Percentiles rank a stretch among this genome's conserved stretches.
phyloP scores from a whole-genome alignment of 176 grass and related monocot genomes.

The Dactylis glomerata region DNA sequence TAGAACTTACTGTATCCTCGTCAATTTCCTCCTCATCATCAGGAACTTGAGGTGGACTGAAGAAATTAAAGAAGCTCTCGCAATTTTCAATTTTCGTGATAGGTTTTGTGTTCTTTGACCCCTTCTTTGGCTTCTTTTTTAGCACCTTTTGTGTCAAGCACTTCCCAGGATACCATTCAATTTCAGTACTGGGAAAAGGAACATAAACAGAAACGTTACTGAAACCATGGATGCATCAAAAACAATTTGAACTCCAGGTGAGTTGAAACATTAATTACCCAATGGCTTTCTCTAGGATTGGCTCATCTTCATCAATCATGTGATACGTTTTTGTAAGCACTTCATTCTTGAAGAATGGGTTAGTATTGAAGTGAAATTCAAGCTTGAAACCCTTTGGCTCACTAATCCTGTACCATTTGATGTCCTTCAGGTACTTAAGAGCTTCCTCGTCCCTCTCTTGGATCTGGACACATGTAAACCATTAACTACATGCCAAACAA shows the following conservation, averaged over 20 bases:
- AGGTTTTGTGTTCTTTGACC: conserved; percentile 83
- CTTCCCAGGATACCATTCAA: conserved; percentile 84
- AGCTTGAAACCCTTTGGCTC: conserved; percentile 93
- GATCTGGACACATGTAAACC: conserved; percentile 46
- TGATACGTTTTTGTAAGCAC: conserved; percentile 91
- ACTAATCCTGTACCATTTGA: conserved; percentile 76
- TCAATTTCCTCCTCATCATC: conserved; percentile 93
- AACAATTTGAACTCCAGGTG: background rate
- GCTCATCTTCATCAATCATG: conserved; percentile 95
- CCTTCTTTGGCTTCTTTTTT: conserved; percentile 95
- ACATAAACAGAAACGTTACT: background rate
- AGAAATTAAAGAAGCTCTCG: conserved; percentile 99
- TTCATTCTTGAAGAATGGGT: conserved; percentile 88
- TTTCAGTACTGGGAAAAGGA: conserved; percentile 59
- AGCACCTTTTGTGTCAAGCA: conserved; percentile 92
- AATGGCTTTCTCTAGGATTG: conserved; percentile 91
- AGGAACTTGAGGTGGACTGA: conserved; percentile 93
- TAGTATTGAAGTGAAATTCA: conserved; percentile 77
- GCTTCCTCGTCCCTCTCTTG: conserved; percentile 85
- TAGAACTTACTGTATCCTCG: conserved; percentile 72
- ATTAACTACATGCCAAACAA: background rate
- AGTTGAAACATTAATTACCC: conserved; percentile 42
- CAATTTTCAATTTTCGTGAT: conserved; percentile 90
- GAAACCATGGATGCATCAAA: background rate
- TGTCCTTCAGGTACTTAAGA: conserved; percentile 89